phyloP scores from a whole-genome alignment of 495 filamentous ascomycete species.

The Talaromyces adpressus region DNA sequence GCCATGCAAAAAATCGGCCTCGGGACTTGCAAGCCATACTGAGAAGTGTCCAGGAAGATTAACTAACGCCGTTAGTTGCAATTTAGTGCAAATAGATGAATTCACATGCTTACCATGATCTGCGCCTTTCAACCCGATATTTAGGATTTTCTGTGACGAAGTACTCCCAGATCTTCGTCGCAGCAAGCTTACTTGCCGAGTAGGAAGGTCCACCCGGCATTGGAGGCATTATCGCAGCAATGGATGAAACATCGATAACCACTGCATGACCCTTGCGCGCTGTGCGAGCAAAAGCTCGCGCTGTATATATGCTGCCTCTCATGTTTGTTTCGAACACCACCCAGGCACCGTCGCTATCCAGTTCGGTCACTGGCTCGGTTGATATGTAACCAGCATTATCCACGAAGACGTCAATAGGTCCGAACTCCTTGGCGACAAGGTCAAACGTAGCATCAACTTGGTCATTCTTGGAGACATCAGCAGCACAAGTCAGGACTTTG shows the following conservation, averaged over 20 bases:
- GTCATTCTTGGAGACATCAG: not conserved
- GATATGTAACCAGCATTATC: not conserved
- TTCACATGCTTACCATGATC: slow-evolving; percentile 2
- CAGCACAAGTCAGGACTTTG: not conserved
- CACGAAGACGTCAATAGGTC: not conserved
- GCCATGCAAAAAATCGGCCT: slow-evolving; percentile 41
- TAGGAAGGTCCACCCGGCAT: slow-evolving; percentile 26
- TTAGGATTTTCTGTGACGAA: slow-evolving; percentile 33
- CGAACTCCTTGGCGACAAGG: not conserved
- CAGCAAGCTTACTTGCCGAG: slow-evolving; percentile 28
- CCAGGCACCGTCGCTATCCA: not conserved
- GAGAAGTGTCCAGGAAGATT: slow-evolving; percentile 33
- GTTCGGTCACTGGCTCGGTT: not conserved
- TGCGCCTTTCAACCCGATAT: slow-evolving; percentile 7
- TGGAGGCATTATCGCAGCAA: slow-evolving; percentile 12
- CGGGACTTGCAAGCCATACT: slow-evolving; percentile 43
- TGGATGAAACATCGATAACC: not conserved
- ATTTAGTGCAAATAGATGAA: not conserved
- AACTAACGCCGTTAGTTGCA: slow-evolving; percentile 14
- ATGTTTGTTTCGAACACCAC: not conserved
- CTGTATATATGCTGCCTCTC: not conserved
- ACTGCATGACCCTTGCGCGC: not conserved
- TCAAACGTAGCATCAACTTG: not conserved
- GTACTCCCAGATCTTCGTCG: slow-evolving; percentile 29
- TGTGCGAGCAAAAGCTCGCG: not conserved